phyloP scores from a whole-genome alignment of 371 early-diverging fungal species.

The Mucor irregularis region DNA sequence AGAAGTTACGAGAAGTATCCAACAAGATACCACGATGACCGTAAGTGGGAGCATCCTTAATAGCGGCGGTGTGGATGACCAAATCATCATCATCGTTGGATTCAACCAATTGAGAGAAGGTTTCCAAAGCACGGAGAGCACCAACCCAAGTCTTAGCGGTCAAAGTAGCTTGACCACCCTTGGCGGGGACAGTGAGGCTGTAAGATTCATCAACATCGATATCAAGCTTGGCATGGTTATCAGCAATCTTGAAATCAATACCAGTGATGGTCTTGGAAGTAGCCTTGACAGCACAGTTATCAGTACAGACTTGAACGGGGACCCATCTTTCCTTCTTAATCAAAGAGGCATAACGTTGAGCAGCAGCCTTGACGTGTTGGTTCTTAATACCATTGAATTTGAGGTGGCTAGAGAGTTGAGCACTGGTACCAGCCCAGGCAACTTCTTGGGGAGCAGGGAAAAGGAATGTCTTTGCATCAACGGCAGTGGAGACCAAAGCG shows the following conservation, averaged over 20 bases:
- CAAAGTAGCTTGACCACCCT: constrained; percentile 49
- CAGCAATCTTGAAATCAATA: constrained; percentile 27
- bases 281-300: background rate
- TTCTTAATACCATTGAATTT: constrained; percentile 27
- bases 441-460: constrained; percentile 45
- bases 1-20: constrained; percentile 80
- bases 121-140: constrained; percentile 76
- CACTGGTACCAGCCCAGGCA: constrained; percentile 35
- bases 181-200: constrained; percentile 51
- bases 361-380: constrained; percentile 30
- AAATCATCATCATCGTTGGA: constrained; percentile 31
- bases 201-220: constrained; percentile 68
- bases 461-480: constrained; percentile 35
- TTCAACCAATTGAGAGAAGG: constrained; percentile 69
- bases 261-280: constrained; percentile 4
- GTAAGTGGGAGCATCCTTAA: constrained; percentile 66
- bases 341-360: constrained; percentile 31
- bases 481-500: constrained; percentile 18
- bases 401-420: constrained; percentile 23
- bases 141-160: constrained; percentile 72
- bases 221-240: constrained; percentile 39
- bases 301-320: constrained; percentile 30
- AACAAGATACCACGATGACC: constrained; percentile 74
- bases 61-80: constrained; percentile 52
- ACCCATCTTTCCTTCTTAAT: constrained; percentile 42